These are phyloP conservation scores for Penicillium silybi DNA, from an alignment of 495 filamentous ascomycete species.

Conservation along the genomic window DNA sequence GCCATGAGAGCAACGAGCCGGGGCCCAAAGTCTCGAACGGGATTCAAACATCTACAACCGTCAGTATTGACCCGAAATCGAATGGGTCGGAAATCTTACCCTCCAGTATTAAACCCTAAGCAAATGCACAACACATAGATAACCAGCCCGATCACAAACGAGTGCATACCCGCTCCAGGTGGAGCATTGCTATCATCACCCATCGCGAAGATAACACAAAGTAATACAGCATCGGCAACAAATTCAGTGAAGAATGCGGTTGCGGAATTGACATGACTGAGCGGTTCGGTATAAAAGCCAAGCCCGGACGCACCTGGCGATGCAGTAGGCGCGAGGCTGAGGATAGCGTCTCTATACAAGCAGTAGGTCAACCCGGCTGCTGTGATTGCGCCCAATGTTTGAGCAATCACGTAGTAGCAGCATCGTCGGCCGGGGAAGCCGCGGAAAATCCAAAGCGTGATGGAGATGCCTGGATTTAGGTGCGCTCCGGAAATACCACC, in stretches of 20 bases:
- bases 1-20: constrained; percentile 23
- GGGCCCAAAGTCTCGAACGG: constrained; percentile 20
- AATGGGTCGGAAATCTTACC: constrained; percentile 7
- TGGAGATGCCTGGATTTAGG: constrained; percentile 15
- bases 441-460: constrained; percentile 13
- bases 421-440: constrained; percentile 14
- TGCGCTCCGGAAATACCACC: constrained; percentile 19
- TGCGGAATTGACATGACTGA: constrained; percentile 41
- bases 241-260: constrained; percentile 40
- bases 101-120: constrained; percentile 21
- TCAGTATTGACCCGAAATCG: not conserved
- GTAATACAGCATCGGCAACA: constrained; percentile 16
- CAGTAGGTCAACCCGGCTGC: constrained; percentile 15
- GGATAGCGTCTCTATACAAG: constrained; percentile 15
- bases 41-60: constrained; percentile 17
- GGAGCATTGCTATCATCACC: constrained; percentile 23
- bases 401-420: constrained; percentile 10
- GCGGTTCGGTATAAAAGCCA: constrained; percentile 52
- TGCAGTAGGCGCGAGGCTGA: constrained; percentile 1
- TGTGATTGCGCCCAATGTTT: constrained; percentile 11
- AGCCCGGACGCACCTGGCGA: constrained; percentile 28
- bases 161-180: constrained; percentile 24
- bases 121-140: constrained; percentile 15
- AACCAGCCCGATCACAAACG: constrained; percentile 19
- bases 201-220: constrained; percentile 20